These are phyloP conservation scores for Hawksworthiomyces lignivorus DNA, from an alignment of 2,329 filamentous ascomycete genomes.

Conservation along the genomic window DNA sequence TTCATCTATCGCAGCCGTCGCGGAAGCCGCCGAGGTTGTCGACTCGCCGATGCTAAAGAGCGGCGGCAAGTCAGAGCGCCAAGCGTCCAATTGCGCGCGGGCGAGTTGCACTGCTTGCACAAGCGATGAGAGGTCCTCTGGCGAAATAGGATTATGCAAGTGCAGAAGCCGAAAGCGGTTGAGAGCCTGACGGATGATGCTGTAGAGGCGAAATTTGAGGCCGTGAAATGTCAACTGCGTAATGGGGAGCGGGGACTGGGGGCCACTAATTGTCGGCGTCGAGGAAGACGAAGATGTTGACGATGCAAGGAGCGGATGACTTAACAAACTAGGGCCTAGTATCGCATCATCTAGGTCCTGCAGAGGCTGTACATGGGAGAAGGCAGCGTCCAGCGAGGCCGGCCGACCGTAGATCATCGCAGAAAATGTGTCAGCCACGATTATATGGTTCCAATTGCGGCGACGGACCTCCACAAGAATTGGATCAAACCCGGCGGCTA, in stretches of 20 bases:
- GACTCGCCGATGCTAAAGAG: slow-evolving; percentile 8
- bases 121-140: slow-evolving; percentile 14
- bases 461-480: slow-evolving; percentile 18
- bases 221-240: slow-evolving; percentile 19
- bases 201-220: slow-evolving; percentile 21
- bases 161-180: slow-evolving; percentile 20
- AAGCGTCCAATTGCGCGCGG: slow-evolving; percentile 11
- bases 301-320: background rate
- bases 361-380: slow-evolving; percentile 18
- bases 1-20: background rate
- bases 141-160: slow-evolving; percentile 14
- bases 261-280: no score
- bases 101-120: slow-evolving; percentile 13
- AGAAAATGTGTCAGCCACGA: slow-evolving; percentile 22
- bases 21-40: background rate
- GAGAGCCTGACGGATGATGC: slow-evolving; percentile 21
- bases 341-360: slow-evolving; percentile 19
- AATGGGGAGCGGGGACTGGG: no score
- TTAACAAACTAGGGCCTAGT: background rate
- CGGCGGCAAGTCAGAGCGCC: slow-evolving; percentile 10
- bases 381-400: slow-evolving; percentile 20
- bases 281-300: background rate
- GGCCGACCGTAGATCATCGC: slow-evolving; percentile 24
- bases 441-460: slow-evolving; percentile 24
- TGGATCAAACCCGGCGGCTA: no score